phyloP scores from a whole-genome alignment of 345 rosid genomes.

The Limnanthes douglasii region DNA sequence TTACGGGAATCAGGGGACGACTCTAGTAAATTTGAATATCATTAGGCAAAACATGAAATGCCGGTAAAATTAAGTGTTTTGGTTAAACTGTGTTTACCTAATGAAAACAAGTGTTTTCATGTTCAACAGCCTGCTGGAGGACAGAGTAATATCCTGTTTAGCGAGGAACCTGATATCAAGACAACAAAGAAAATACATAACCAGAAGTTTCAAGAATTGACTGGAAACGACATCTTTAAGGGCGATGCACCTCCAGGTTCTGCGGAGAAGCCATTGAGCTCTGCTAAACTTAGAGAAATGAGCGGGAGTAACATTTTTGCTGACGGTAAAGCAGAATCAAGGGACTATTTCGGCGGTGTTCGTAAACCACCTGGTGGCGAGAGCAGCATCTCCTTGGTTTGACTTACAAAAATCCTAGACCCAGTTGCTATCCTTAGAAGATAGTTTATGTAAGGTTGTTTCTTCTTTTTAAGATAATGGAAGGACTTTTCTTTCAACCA shows the following conservation, averaged over 20 bases:
- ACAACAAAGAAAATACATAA: conserved; percentile 61
- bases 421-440: neutral
- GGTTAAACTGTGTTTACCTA: no score
- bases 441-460: neutral
- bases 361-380: conserved; percentile 91
- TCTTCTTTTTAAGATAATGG: no score
- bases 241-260: conserved; percentile 49
- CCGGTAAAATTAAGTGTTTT: no score
- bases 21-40: no score
- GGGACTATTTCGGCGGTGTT: conserved; percentile 65
- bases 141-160: conserved; percentile 46
- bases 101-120: no score
- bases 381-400: conserved; percentile 64
- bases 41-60: no score
- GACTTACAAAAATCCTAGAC: conserved; percentile 1
- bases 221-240: conserved; percentile 69
- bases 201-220: conserved; percentile 62
- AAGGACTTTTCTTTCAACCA: no score
- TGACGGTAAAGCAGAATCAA: conserved; percentile 56
- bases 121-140: conserved; percentile 61
- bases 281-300: conserved; percentile 67
- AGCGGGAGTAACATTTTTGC: conserved; percentile 73
- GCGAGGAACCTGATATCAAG: conserved; percentile 48
- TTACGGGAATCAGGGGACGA: no score
- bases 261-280: conserved; percentile 56